These are phyloP conservation scores for Ustilago vetiveriae DNA, from an alignment of 1,284 basidiomycete genomes.

Conservation along the genomic window DNA sequence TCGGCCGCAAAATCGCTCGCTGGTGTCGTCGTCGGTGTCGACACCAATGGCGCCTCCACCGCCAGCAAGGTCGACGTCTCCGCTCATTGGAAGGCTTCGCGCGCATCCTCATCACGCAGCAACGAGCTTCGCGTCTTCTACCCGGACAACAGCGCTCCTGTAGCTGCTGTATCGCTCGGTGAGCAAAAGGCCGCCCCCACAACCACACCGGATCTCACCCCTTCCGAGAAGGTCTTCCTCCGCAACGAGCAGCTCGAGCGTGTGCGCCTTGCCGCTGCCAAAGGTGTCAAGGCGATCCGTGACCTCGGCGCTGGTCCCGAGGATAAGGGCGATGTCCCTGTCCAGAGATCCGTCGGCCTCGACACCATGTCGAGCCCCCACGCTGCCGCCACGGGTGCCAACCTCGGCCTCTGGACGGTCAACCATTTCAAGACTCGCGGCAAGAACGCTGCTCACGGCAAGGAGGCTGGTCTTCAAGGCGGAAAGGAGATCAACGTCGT, in stretches of 20 bases:
- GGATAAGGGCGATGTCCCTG: conserved; percentile 39
- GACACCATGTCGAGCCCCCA: conserved; percentile 60
- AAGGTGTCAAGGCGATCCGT: conserved; percentile 61
- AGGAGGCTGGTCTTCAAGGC: conserved; percentile 53
- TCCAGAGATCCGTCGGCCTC: conserved; percentile 50
- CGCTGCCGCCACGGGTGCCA: conserved; percentile 61
- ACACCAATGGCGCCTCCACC: conserved; percentile 46
- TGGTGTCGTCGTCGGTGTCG: conserved; percentile 52
- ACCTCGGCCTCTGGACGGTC: conserved; percentile 60
- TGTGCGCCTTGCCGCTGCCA: conserved; percentile 61
- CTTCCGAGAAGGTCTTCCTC: conserved; percentile 51
- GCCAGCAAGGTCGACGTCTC: conserved; percentile 53
- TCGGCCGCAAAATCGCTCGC: conserved; percentile 24
- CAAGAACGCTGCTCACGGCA: conserved; percentile 46
- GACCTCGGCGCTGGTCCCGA: conserved; percentile 54
- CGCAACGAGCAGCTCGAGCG: conserved; percentile 63
- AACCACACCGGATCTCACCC: conserved; percentile 58
- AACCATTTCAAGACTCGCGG: conserved; percentile 66
- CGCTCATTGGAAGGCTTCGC: conserved; percentile 60
- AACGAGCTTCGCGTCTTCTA: conserved; percentile 63
- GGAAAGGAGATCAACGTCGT: conserved; percentile 58
- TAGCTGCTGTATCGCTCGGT: conserved; percentile 60
- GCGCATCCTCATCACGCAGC: conserved; percentile 54
- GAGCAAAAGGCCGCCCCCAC: conserved; percentile 58
- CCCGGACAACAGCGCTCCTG: conserved; percentile 43